Evolutionary conservation across 805 yeast genomes (phyloP), one percentile per base, ranked within the genome.

Genomic region (Torulaspora quercuum): DNA sequence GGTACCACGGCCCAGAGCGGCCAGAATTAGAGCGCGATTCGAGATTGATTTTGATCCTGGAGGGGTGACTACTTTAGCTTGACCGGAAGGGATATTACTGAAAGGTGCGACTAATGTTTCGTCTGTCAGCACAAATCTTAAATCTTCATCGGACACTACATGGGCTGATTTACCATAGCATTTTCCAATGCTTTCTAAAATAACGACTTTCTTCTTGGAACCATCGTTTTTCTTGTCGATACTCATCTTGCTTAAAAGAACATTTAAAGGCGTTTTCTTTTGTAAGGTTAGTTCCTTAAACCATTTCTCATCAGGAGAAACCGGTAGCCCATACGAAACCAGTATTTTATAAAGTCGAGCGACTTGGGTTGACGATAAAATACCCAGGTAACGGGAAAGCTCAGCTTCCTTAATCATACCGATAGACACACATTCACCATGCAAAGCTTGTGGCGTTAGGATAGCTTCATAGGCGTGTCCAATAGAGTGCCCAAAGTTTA

Each of bases 401-500:
- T 92, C 98, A 4, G 97, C 97, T 63, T 92, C 98, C 53, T 80
- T 75, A 21, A 92, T 80, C 75, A 88, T 83, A 46, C 98, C 98
- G 43, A 92, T 75, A n/a, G 97, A 74, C n/a, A 92, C 98, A 73
- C 98, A 92, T 65, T 92, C 98, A 42, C 98, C 98, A 56, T 92
- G 98, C 29, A 92, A 72, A 15, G 95, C 92, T 61, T 89, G 87
- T 6, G 98, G 98, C 3, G 97, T 89, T 45, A 92, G 70, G 22
- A 92, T 79, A n/a, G 98, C 97, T 68, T 92, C 98, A 48, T 83
- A 88, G 13, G 98, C 98, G 61, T 92, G 98, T 29, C 98, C 98
- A 52, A 92, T 89, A 18, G 96, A 77, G 62, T 92, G 98, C 22
- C 98, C 98, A 58, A 90, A 92, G 64, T 92, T 92, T 42, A 92